Evolutionary conservation across 1,284 basidiomycete genomes (phyloP), one percentile per base, ranked within the genome.

Genomic region (Cutaneotrichosporon sp.): DNA sequence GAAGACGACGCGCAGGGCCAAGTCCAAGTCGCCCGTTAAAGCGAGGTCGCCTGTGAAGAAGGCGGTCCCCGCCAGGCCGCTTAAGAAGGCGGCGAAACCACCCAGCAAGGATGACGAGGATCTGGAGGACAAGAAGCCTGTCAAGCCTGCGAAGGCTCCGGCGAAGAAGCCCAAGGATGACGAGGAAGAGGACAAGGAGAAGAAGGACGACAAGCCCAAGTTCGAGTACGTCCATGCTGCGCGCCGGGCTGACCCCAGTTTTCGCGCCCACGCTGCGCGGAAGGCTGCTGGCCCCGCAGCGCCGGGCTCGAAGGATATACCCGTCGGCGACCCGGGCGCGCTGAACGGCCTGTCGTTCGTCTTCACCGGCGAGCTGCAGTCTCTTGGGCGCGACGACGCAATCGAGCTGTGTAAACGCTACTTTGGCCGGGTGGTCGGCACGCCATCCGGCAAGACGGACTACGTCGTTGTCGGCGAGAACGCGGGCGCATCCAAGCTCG

Each of bases 331-430:
- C 46, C 84, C 85, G 0, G 85, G 93, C 64, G 91, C 88, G 68
- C 79, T 98, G 3, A 81, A 85, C 0, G 93, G 93, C 0, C 79
- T 98, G 22, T 82, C 90, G 0, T 87, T 98, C 62, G 96, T 99
- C 22, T 99, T 99, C 62, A 96, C 92, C 0, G 96, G 94, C 11
- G 93, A 98, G 66, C 76, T 98, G 42, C 82, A 81, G 41, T 88
- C 86, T 52, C 83, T 98, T 53, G 84, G 88, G 2, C 82, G 94
- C 29, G 91, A 97, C 6, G 91, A 97, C 64, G 88, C 90, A 0
- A 68, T 80, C 33, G 89, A 94, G 61, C 76, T 97, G 3, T 93
- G 87, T 0, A 97, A 97, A 74, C 87, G 92, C 5, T 93, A 86
- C 68, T 90, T 91, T 60, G 94, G 85, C 89, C 87, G 87, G 42